Evolutionary conservation across 2,329 filamentous ascomycete species (phyloP).

Genomic region (Xenoacremonium recifei): DNA sequence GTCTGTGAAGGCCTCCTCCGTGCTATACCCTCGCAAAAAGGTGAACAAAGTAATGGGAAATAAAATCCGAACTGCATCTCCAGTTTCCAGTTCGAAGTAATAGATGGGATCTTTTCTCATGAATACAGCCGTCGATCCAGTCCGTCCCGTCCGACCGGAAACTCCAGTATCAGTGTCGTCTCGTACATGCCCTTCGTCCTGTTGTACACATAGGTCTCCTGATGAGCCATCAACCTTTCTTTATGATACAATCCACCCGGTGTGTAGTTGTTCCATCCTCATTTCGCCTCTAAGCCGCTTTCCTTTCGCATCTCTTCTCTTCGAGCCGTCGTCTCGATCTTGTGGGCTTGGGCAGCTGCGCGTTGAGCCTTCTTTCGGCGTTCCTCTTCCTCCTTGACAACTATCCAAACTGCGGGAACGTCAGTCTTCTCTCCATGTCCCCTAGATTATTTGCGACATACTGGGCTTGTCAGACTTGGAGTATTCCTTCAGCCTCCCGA

Average conservation of each 20-base stretch:
- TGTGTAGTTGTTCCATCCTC: conserved; percentile 4
- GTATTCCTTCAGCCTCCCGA: conserved; percentile 79
- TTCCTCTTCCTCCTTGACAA: conserved; percentile 49
- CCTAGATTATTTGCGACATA: too few species aligned
- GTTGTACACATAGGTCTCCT: conserved; percentile 17
- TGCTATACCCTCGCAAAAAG: too few species aligned
- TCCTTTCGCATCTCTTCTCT: conserved; percentile 50
- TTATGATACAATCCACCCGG: too few species aligned
- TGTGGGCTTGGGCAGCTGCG: conserved; percentile 34
- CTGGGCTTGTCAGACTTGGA: conserved; percentile 90
- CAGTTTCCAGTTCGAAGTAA: too few species aligned
- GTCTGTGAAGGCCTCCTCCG: too few species aligned
- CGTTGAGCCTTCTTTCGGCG: conserved; percentile 37
- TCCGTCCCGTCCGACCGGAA: neutral
- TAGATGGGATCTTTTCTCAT: too few species aligned
- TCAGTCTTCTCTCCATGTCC: too few species aligned
- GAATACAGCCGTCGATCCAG: neutral
- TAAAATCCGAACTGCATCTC: too few species aligned
- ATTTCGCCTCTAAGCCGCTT: conserved; percentile 42
- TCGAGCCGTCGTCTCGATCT: conserved; percentile 41
- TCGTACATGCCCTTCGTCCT: too few species aligned
- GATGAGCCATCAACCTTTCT: too few species aligned
- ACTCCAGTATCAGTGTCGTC: neutral
- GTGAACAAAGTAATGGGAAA: too few species aligned
- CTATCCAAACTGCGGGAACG: conserved; percentile 44